Evolutionary conservation across 2,329 filamentous ascomycete genomes (phyloP), one percentile per base, ranked within the genome.

Genomic region (Beauveria australis): DNA sequence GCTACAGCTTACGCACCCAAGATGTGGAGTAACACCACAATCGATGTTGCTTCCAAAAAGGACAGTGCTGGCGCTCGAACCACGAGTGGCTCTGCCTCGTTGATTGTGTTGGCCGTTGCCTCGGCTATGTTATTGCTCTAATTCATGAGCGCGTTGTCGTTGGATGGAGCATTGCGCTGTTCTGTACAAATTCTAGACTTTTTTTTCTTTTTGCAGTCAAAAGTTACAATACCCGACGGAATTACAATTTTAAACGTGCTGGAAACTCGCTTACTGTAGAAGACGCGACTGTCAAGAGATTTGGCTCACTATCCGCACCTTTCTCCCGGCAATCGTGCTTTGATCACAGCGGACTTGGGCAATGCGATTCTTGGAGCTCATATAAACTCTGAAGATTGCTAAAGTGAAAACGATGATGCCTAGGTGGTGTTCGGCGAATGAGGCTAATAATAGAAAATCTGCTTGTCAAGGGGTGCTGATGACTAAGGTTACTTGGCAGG

Each of bases 401-500:
- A 16, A 37, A 37, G 33, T 10, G 33, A 16, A 37, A 37, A 14
- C 14, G 16, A 37, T 6, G 14, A 37, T 37, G 5, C 33, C 33
- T 16, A 5, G 12, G 33, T 37, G 3, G 33, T 37, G 33, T 14
- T 37, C 33, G 33, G 14, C 33, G 14, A 37, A 37, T 37, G 14
- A 16, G 12, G 33, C 33, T 16, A 37, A 37, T 3, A 37, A 37
- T 37, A 37, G 33, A 37, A 37, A 5, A 12, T 16, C 12, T 6
- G 5, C 3, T 24, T n/a, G 18, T 24, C 19, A 40, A n/a, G 47
- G 37, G 37, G 47, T 26, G 14, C 16, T 52, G 56, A 59, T 59
- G 56, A 59, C 56, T 59, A 59, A 59, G 56, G 47, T 22, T 7
- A 3, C 26, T 40, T 33, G 54, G 54, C 55, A 33, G 54, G 54